Conservation (phyloP, 306 rosid species). For the Vachellia pachyceras region DNA sequence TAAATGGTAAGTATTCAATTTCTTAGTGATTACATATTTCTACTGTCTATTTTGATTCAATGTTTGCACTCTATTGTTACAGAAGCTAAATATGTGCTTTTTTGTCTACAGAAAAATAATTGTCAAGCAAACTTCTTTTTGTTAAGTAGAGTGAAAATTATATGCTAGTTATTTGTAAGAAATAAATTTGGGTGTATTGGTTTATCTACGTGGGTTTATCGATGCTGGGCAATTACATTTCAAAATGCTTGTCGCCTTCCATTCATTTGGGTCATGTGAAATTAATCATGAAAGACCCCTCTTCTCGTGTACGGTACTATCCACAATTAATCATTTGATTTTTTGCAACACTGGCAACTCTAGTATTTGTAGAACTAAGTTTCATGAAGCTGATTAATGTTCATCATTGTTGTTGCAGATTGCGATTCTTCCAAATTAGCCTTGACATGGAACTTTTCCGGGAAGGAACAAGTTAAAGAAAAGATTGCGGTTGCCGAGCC, state of each 20-base stretch:
- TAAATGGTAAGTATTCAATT: slow-evolving; percentile 58
- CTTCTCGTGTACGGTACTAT: slow-evolving; percentile 13
- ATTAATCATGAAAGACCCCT: neutral
- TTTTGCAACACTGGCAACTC: neutral
- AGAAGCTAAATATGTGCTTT: slow-evolving; percentile 2
- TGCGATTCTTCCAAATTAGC: slow-evolving; percentile 71
- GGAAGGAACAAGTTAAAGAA: slow-evolving; percentile 65
- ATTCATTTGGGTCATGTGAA: slow-evolving; percentile 17
- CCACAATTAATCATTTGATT: neutral
- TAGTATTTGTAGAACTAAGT: slow-evolving; percentile 19
- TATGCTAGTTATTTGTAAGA: neutral
- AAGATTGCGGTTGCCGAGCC: slow-evolving; percentile 72
- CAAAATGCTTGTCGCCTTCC: slow-evolving; percentile 5
- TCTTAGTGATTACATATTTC: slow-evolving; percentile 14
- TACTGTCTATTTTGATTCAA: slow-evolving; percentile 3
- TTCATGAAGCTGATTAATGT: slow-evolving; percentile 31
- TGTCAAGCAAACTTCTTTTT: slow-evolving; percentile 13
- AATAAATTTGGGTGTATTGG: neutral
- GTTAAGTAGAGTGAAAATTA: neutral
- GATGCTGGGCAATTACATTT: neutral
- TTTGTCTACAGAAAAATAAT: slow-evolving; percentile 2
- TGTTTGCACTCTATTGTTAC: slow-evolving; percentile 20
- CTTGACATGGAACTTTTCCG: slow-evolving; percentile 49
- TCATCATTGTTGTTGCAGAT: slow-evolving; percentile 59
- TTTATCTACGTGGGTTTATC: neutral